A percentile compares a stretch with the other conserved stretches of the same genome.
These are phyloP conservation scores for Neonectria magnoliae DNA, from an alignment of 2,329 filamentous ascomycete species.

Conservation along the genomic window DNA sequence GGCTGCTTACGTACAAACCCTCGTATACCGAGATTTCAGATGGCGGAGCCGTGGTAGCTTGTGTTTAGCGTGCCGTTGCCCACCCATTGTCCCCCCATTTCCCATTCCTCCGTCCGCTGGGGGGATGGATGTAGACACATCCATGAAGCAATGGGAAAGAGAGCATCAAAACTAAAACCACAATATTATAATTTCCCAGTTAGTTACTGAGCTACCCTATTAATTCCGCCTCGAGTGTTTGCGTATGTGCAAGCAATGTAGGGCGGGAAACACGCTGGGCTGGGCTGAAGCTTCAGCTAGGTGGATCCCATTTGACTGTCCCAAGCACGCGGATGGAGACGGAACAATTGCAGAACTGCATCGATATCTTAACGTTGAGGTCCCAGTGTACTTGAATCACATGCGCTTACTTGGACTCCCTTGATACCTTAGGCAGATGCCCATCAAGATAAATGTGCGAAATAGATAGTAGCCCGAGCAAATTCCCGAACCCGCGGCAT, in stretches of 20 bases:
- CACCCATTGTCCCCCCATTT: background rate
- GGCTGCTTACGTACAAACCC: background rate
- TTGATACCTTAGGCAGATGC: too few relatives aligned
- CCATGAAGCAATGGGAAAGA: background rate
- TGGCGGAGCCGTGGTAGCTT: background rate
- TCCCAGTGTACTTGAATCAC: background rate
- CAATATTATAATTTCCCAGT: background rate
- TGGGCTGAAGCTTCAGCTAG: background rate
- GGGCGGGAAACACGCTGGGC: background rate
- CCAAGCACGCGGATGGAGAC: background rate
- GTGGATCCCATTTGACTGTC: background rate
- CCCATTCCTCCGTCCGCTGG: background rate
- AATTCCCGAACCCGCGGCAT: background rate
- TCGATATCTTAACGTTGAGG: background rate
- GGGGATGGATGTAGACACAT: background rate
- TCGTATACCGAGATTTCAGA: conserved; percentile 3
- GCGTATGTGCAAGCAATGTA: background rate
- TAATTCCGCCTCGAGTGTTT: background rate
- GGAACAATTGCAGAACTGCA: background rate
- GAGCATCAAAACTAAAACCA: background rate
- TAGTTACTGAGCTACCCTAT: too few relatives aligned
- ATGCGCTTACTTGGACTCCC: background rate
- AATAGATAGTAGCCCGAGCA: background rate
- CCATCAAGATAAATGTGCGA: background rate
- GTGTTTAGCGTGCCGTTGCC: background rate